A percentile compares a stretch with the other conserved stretches of the same genome.
Conservation (phyloP, 306 rosid species). For the Oxytropis ochrocephala region DNA sequence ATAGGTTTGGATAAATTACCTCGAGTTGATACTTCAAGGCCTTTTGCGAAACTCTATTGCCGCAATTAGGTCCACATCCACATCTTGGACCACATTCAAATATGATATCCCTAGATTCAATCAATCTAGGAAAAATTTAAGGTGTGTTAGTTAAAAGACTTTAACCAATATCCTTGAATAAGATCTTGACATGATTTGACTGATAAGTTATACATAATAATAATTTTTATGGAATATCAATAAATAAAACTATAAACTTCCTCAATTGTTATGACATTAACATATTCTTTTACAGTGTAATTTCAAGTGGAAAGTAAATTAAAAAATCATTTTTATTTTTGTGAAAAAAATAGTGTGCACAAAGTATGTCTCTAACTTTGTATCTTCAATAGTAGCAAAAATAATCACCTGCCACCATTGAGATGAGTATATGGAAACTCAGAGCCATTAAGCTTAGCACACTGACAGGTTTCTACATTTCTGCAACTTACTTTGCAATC, state of each 20-base stretch:
- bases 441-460: not conserved
- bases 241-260: too few relatives aligned
- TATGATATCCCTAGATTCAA: not conserved
- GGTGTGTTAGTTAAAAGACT: not conserved
- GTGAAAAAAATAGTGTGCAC: not conserved
- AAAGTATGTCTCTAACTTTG: not conserved
- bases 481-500: not conserved
- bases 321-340: not conserved
- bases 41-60: not conserved
- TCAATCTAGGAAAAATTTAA: not conserved
- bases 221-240: not conserved
- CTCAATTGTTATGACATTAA: not conserved
- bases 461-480: not conserved
- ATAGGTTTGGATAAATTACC: not conserved
- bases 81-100: conserved; percentile 20
- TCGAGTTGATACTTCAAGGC: not conserved
- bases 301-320: not conserved
- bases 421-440: not conserved
- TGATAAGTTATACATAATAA: not conserved
- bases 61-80: conserved; percentile 5
- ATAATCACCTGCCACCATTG: not conserved
- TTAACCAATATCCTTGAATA: not conserved
- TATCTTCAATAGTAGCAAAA: not conserved
- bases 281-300: not conserved
- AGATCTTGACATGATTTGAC: not conserved